Evolutionary conservation across 2,329 filamentous ascomycete genomes (phyloP), one percentile per base, ranked within the genome.

Genomic region (Alternaria sp.): DNA sequence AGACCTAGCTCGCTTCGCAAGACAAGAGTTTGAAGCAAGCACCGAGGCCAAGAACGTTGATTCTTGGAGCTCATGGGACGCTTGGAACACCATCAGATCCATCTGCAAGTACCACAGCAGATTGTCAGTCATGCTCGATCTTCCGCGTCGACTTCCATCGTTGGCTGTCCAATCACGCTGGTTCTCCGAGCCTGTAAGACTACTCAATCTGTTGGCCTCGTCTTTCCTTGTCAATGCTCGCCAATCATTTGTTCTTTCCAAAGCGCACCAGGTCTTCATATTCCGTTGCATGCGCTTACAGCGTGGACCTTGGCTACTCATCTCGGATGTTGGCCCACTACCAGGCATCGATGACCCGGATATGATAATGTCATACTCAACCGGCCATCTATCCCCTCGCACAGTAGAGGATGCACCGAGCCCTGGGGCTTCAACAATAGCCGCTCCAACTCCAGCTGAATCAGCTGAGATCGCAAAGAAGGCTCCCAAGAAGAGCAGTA

Each of bases 71-170:
- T 86, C 90, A 3, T 99, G 96, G 96, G 94, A 98, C 79, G 90
- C 91, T 1, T 99, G 95, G 95, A 90, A 99, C 77, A 85, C 90
- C 22, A 91, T 99, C 72, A 87, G 95, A 54, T 90, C 89, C 54
- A 84, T 93, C 59, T 97, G 93, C 85, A 91, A 90, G 81, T 98
- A 99, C 80, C 90, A 90, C 78, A 81, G 86, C 58, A 88, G 93
- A 76, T 84, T 99, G 38, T 90, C 89, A 72, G 88, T 97, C 79
- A 92, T 59, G 25, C 81, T 90, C 30, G 81, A 83, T n/a, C 71
- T 89, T 46, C 86, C 87, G 5, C 85, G 84, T 53, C 81, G 85
- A 56, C 80, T 90, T n/a, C 87, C 87, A n/a, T 78, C 83, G 2
- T 73, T 84, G 18, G 74, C 80, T 5, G 78, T 89, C 20, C 86